Evolutionary conservation across 176 grass and related monocot genomes (phyloP).

Genomic region (Chrysopogon serrulatus): DNA sequence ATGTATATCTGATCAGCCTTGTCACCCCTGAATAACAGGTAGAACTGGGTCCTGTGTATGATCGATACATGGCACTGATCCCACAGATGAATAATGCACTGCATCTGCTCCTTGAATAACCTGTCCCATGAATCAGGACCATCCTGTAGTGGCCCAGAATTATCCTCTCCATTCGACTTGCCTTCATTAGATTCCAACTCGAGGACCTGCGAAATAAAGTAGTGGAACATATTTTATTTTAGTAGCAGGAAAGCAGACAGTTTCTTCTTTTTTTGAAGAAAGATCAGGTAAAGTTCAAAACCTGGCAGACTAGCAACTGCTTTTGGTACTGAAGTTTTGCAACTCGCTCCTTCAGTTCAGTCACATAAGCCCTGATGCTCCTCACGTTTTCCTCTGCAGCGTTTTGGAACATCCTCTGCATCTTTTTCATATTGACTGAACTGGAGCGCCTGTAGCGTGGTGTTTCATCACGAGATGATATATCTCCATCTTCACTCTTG

Average conservation of each 20-base stretch:
- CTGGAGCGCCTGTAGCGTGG: slow-evolving; percentile 73
- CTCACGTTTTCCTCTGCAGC: slow-evolving; percentile 91
- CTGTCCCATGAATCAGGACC: slow-evolving; percentile 62
- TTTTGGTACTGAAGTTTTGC: slow-evolving; percentile 99
- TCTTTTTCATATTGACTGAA: slow-evolving; percentile 97
- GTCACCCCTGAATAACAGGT: slow-evolving; percentile 82
- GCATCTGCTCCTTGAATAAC: slow-evolving; percentile 79
- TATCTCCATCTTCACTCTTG: slow-evolving; percentile 73
- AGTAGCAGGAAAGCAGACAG: slow-evolving; percentile 1
- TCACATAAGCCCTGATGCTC: slow-evolving; percentile 83
- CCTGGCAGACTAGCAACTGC: slow-evolving; percentile 95
- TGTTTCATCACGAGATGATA: slow-evolving; percentile 73
- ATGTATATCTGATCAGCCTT: slow-evolving; percentile 93
- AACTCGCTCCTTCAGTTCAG: slow-evolving; percentile 91
- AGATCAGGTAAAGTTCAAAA: slow-evolving; percentile 13
- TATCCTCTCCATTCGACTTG: slow-evolving; percentile 41
- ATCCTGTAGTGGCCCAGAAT: slow-evolving; percentile 31
- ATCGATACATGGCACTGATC: slow-evolving; percentile 81
- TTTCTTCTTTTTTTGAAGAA: no score
- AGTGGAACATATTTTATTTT: slow-evolving; percentile 22
- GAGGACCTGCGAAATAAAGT: slow-evolving; percentile 52
- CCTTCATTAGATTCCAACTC: slow-evolving; percentile 84
- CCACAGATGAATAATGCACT: slow-evolving; percentile 88
- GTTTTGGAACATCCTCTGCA: slow-evolving; percentile 97
- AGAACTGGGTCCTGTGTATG: slow-evolving; percentile 94